Conservation (phyloP, 2,329 filamentous ascomycete species). For the Zasmidium angulare region DNA sequence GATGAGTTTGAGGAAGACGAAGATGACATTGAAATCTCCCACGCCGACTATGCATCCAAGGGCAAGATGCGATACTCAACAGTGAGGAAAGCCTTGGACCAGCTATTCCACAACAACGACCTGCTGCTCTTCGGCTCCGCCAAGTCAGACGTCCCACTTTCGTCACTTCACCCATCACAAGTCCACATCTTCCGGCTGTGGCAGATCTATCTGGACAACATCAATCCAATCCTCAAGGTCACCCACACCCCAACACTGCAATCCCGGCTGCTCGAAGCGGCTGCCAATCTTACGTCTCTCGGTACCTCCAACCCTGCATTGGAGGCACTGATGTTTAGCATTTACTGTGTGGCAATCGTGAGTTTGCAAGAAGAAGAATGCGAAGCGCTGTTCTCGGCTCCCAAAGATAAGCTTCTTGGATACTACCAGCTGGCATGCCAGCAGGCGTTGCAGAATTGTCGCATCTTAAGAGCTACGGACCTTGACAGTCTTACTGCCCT, state of each 20-base stretch:
- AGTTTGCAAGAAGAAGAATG: conserved; percentile 40
- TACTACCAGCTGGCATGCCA: conserved; percentile 46
- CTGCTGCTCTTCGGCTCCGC: conserved; percentile 55
- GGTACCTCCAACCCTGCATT: conserved; percentile 54
- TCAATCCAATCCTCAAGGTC: conserved; percentile 70
- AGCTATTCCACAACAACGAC: conserved; percentile 34
- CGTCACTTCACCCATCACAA: conserved; percentile 60
- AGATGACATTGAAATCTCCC: neutral
- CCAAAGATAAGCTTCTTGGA: conserved; percentile 11
- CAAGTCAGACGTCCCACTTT: conserved; percentile 44
- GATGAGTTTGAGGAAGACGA: conserved; percentile 12
- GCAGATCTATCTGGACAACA: conserved; percentile 71
- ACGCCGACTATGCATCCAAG: neutral
- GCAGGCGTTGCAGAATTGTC: conserved; percentile 48
- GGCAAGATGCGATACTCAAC: neutral
- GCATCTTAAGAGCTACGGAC: conserved; percentile 44
- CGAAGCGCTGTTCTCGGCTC: neutral
- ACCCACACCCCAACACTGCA: conserved; percentile 71
- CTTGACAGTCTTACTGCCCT: conserved; percentile 52
- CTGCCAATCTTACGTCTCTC: conserved; percentile 55
- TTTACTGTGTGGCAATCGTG: conserved; percentile 14
- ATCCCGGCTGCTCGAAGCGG: conserved; percentile 62
- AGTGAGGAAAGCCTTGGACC: neutral
- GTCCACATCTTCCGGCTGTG: conserved; percentile 69
- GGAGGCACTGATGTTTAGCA: conserved; percentile 19